A percentile compares a stretch with the other conserved stretches of the same genome.
Evolutionary conservation across 257 asterid species (phyloP).

Genomic region (Nicotiana sylvestris): DNA sequence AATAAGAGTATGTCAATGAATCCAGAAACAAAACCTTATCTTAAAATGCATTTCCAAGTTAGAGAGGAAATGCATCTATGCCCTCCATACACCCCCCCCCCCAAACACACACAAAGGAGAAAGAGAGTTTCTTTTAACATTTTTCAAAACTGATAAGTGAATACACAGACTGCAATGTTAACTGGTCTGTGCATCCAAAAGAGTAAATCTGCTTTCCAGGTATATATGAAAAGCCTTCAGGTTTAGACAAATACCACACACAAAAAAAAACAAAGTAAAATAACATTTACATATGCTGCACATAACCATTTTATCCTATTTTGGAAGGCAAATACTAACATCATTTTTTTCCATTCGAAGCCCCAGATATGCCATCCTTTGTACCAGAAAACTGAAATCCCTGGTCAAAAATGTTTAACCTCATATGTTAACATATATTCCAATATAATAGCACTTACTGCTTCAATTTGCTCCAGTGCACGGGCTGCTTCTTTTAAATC

Average conservation of each 20-base stretch:
- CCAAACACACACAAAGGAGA: too few species aligned
- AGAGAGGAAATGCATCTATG: neutral
- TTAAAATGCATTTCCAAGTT: neutral
- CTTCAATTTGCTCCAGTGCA: constrained; percentile 84
- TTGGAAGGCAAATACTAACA: neutral
- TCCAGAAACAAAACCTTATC: neutral
- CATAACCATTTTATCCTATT: neutral
- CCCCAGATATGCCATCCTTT: neutral
- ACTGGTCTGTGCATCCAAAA: neutral
- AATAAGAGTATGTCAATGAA: neutral
- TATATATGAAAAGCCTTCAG: neutral
- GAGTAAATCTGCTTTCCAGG: neutral
- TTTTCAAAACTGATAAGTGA: neutral
- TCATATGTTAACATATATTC: neutral
- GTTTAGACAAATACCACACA: neutral
- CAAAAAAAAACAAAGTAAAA: neutral
- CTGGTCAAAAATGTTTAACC: neutral
- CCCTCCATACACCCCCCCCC: too few species aligned
- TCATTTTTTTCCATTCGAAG: neutral
- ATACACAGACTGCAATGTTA: neutral
- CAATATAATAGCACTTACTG: constrained; percentile 47
- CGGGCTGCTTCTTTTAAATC: constrained; percentile 67
- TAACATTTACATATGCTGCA: neutral
- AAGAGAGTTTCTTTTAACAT: neutral
- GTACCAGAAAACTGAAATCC: neutral